Evolutionary conservation across 495 filamentous ascomycete genomes (phyloP), one percentile per base, ranked within the genome.

Genomic region (Penicillium coprophilum): DNA sequence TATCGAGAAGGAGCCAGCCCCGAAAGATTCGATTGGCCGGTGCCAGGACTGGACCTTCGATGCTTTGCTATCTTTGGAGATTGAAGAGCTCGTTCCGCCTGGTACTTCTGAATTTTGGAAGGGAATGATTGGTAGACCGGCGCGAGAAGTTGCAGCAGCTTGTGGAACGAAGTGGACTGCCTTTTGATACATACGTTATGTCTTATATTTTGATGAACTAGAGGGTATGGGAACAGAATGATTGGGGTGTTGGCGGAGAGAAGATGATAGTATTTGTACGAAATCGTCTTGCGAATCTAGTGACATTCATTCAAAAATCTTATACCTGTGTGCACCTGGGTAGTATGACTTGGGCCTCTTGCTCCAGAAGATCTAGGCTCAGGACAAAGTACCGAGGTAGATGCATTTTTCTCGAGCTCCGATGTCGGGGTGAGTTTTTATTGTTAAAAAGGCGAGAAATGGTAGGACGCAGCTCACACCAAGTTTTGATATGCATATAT

Each of bases 31-130:
- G 2, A 52, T 10, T 24, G 50, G 54, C 11, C 56, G 50, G 27
- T 69, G 66, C 28, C 66, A 69, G 53, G 61, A 69, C 58, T 67
- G 64, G 61, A 49, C 59, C 12, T 64, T 67, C 46, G 62, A 60
- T 57, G 49, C 61, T 2, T 49, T 69, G 55, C 27, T 67, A 10
- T 50, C 61, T 9, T 34, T 69, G 31, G 63, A 69, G 57, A 53
- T 67, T 11, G 58, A 67, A 21, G 61, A 67, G 30, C 21, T 67
- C 1, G 64, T 69, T n/a, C 49, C 59, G 6, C 1, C 56, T 44
- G 61, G 61, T 28, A 65, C 64, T 17, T 63, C 56, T 21, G 48
- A 59, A 50, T 60, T 62, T 19, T 70, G 67, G 67, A 63, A 65
- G 31, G 60, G 45, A 1, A 53, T 59, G 50, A 30, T 67, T 58